Conservation (phyloP, 805 yeast species). For the Nakazawaea peltata region DNA sequence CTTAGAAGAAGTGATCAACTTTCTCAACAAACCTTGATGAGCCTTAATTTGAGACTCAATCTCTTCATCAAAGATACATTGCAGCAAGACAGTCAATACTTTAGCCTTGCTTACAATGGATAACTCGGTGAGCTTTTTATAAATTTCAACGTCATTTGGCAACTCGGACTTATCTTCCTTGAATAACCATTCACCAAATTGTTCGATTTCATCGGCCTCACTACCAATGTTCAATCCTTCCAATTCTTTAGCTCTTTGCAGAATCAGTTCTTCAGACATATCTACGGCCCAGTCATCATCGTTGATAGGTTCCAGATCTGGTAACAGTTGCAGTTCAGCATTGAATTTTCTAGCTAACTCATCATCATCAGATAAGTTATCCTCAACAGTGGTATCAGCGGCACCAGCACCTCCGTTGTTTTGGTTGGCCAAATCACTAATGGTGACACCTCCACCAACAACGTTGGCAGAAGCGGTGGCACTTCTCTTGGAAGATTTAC, state of each 20-base stretch:
- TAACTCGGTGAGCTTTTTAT: constrained; percentile 78
- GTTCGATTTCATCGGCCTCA: constrained; percentile 45
- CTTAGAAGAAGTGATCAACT: constrained; percentile 57
- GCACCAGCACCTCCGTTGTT: constrained; percentile 27
- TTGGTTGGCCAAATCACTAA: constrained; percentile 65
- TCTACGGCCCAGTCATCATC: constrained; percentile 98
- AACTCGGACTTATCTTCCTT: constrained; percentile 41
- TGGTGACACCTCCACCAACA: constrained; percentile 80
- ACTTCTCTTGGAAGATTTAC: constrained; percentile 61
- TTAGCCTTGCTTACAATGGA: constrained; percentile 65
- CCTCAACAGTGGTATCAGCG: constrained; percentile 24
- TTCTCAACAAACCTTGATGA: constrained; percentile 78
- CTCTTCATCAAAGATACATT: constrained; percentile 74
- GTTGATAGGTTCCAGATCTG: constrained; percentile 54
- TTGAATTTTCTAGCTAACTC: constrained; percentile 70
- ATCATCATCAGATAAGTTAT: constrained; percentile 57
- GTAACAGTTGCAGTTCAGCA: constrained; percentile 72
- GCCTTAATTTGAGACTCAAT: constrained; percentile 63
- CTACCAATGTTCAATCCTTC: constrained; percentile 52
- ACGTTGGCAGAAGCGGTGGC: constrained; percentile 88
- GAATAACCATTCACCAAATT: constrained; percentile 84
- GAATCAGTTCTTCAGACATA: constrained; percentile 92
- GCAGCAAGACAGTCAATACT: constrained; percentile 88
- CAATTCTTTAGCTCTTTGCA: constrained; percentile 81
- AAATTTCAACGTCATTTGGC: constrained; percentile 85